These are phyloP conservation scores for Triadica sebifera DNA, from an alignment of 345 rosid genomes.

Conservation along the genomic window DNA sequence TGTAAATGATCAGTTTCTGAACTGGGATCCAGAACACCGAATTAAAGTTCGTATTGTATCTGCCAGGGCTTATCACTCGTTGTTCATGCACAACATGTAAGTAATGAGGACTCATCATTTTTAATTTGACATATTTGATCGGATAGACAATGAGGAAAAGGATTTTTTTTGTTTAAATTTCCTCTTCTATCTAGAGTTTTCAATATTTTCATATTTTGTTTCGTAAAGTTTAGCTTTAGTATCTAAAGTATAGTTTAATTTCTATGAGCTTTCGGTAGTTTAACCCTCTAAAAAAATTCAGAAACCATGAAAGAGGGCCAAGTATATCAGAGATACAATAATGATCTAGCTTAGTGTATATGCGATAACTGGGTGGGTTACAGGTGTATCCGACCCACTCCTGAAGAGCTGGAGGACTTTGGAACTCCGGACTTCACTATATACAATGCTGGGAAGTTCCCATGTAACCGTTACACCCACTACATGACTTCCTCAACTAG, in stretches of 20 bases:
- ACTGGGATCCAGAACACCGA: constrained; percentile 85
- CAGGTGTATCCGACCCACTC: constrained; percentile 99
- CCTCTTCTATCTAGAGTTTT: not conserved
- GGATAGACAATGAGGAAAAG: not conserved
- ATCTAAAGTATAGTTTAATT: not conserved
- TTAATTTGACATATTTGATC: not conserved
- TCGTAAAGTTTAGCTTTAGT: not conserved
- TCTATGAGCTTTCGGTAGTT: constrained; percentile 8
- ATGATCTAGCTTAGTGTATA: constrained; percentile 40
- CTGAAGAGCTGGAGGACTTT: constrained; percentile 89
- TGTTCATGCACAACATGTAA: constrained; percentile 99
- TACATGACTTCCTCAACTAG: constrained; percentile 99
- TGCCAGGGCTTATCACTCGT: constrained; percentile 95
- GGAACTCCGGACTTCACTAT: constrained; percentile 98
- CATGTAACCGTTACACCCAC: constrained; percentile 96
- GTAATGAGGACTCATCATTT: constrained; percentile 25
- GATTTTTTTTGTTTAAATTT: not conserved
- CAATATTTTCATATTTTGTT: not conserved
- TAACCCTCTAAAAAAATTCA: not conserved
- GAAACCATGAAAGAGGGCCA: constrained; percentile 2
- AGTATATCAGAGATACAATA: constrained; percentile 13
- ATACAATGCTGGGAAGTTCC: constrained; percentile 97
- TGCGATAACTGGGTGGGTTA: constrained; percentile 48
- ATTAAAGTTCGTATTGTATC: constrained; percentile 97
- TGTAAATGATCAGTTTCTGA: constrained; percentile 87